Conservation (phyloP, 73 alveolate species). For the Breviolum minutum region DNA sequence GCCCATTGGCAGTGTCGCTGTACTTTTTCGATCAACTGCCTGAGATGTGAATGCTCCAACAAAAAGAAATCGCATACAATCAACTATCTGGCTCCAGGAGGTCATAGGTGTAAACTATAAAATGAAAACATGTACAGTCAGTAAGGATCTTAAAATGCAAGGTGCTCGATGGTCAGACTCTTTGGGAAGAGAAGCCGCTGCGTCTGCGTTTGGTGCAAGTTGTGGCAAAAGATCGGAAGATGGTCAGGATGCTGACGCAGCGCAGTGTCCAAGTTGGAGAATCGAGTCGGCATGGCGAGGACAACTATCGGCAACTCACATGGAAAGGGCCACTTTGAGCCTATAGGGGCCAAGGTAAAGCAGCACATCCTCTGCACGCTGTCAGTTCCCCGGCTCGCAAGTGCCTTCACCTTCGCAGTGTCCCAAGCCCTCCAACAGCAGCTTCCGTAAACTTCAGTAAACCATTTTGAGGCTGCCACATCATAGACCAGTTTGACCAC, state of each 20-base stretch:
- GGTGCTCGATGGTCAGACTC: slow-evolving; percentile 23
- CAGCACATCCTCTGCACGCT: too few relatives aligned
- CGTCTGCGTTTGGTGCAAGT: background rate
- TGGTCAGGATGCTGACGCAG: slow-evolving; percentile 23
- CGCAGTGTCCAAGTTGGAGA: background rate
- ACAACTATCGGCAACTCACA: background rate
- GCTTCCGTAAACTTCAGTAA: background rate
- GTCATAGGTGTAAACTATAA: too few relatives aligned
- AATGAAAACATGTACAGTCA: too few relatives aligned
- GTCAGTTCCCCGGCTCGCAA: too few relatives aligned
- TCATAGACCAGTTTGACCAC: background rate
- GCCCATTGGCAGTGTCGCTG: slow-evolving; percentile 15
- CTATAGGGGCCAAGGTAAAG: too few relatives aligned
- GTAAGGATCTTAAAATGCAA: background rate
- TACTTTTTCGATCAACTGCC: slow-evolving; percentile 15
- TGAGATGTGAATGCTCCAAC: background rate
- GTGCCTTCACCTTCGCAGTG: background rate
- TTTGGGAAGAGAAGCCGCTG: slow-evolving; percentile 38
- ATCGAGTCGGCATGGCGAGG: background rate
- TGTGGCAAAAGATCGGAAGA: background rate
- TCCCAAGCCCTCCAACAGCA: background rate
- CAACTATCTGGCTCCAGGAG: too few relatives aligned
- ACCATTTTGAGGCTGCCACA: background rate
- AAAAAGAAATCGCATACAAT: background rate
- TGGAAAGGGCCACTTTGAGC: slow-evolving; percentile 29